Base-by-base conservation (phyloP, 176 grass and related monocot species). In the Avena atlantica region DNA sequence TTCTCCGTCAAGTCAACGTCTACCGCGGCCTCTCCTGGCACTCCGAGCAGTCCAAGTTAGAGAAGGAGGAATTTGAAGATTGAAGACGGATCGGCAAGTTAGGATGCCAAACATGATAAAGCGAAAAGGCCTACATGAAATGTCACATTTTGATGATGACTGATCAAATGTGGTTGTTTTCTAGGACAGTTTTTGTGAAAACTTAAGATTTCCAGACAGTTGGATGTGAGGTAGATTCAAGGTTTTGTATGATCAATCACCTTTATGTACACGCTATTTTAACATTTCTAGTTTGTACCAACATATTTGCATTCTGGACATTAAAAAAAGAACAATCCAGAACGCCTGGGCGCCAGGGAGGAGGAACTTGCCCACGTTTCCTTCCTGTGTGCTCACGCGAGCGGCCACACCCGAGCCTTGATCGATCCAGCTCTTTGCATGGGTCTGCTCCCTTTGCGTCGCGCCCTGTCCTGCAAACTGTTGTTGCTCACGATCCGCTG, bases 1-100 rank as follows among this genome's bases (percentile, higher is more conserved):
- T 98, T 98, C 90, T 98, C 96, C 86, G 27, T 98, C 80, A 98
- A 98, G 27, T 98, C 80, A 98, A 98, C 78, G 88, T 95, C 78
- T 98, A 98, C 87, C 92, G 93, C 42, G 96, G 93, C 78, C 83
- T 98, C 58, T 77, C 93, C 14, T 98, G 93, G 93, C 93, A 95
- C 96, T 63, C 73, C 11, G 93, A 95, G 81, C 93, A 98, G 85
- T 89, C 96, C 17, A 93, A 93, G 52, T 55, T 88, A 88, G 89
- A 93, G 20, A 89, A 93, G 34, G 83, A 69, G 51, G 88, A 89
- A 64, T 19, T 9, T 0, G 75, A 91, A 81, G 89, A 88, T 10
- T 93, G 42, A 88, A 47, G 29, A 31, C 56, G 17, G 29, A 78
- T 5, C 23, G 1, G 80, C 23, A 27, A 42, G 25, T 71, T 62